Evolutionary conservation across 163 green algal genomes (phyloP).

Genomic region (Chlamydomonas reinhardtii): DNA sequence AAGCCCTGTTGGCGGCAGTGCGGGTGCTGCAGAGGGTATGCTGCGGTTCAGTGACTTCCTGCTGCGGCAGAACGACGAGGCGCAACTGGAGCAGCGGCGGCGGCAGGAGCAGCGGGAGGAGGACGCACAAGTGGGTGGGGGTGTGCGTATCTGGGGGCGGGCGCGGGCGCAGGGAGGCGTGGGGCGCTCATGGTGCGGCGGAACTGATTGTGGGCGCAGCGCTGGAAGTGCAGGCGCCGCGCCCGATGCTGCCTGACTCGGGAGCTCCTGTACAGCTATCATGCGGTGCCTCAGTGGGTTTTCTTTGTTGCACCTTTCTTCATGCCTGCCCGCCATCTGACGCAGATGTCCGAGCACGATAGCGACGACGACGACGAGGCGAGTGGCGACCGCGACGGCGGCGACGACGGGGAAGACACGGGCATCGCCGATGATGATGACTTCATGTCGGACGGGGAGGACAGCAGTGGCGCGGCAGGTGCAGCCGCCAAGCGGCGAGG

Average conservation of each 20-base stretch:
- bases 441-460: neutral
- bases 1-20: neutral
- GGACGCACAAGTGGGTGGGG: constrained; percentile 37
- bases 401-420: constrained; percentile 10
- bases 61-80: constrained; percentile 41
- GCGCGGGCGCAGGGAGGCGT: neutral
- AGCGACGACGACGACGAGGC: constrained; percentile 48
- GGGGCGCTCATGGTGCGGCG: neutral
- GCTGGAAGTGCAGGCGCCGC: neutral
- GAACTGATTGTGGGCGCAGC: neutral
- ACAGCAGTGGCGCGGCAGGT: neutral
- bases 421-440: neutral
- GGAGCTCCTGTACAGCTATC: too few species aligned
- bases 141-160: too few species aligned
- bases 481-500: too few species aligned
- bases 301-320: too few species aligned
- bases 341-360: constrained; percentile 58
- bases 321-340: neutral
- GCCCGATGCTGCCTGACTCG: too few species aligned
- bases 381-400: neutral
- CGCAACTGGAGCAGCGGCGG: constrained; percentile 13
- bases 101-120: constrained; percentile 50
- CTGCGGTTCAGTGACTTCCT: constrained; percentile 36
- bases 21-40: neutral
- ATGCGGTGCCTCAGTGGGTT: too few species aligned